Evolutionary conservation across 2,329 filamentous ascomycete species (phyloP).

Genomic region (Alternaria sp.): DNA sequence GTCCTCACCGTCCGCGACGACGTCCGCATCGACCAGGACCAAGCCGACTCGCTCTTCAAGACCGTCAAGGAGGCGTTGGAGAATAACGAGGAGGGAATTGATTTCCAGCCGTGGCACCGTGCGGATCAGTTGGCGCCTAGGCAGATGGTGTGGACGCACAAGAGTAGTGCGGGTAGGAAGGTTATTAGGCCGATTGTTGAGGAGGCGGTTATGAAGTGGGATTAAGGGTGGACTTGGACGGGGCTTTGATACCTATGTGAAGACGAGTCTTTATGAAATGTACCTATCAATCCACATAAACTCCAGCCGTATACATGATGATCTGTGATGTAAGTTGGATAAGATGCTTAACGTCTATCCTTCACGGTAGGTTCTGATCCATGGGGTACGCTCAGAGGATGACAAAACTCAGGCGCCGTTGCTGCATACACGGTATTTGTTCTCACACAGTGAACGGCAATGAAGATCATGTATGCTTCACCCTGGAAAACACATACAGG

Average conservation of each 20-base stretch:
- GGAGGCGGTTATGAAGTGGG: conserved; percentile 52
- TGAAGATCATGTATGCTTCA: not conserved
- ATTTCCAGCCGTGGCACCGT: conserved; percentile 54
- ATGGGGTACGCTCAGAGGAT: not conserved
- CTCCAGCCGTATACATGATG: not conserved
- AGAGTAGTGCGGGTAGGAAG: conserved; percentile 51
- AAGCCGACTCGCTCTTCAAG: conserved; percentile 53
- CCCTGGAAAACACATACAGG: not conserved
- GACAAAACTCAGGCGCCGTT: not conserved
- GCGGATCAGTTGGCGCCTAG: conserved; percentile 50
- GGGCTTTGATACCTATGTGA: not conserved
- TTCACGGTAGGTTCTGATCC: not conserved
- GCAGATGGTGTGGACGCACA: conserved; percentile 58
- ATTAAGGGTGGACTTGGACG: conserved; percentile 19
- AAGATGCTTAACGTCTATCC: not conserved
- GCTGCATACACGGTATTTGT: not conserved
- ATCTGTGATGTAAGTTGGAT: not conserved
- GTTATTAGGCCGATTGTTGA: conserved; percentile 56
- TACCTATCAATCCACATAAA: not conserved
- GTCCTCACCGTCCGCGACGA: conserved; percentile 55
- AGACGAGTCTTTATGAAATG: not conserved
- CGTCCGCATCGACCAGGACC: conserved; percentile 52
- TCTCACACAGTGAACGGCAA: not conserved
- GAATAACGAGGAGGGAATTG: conserved; percentile 45
- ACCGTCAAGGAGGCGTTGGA: conserved; percentile 52